Percentiles rank a stretch among this genome's conserved stretches.
Evolutionary conservation across 75 land plant species (phyloP).

Genomic region (Isoetes taiwanensis): DNA sequence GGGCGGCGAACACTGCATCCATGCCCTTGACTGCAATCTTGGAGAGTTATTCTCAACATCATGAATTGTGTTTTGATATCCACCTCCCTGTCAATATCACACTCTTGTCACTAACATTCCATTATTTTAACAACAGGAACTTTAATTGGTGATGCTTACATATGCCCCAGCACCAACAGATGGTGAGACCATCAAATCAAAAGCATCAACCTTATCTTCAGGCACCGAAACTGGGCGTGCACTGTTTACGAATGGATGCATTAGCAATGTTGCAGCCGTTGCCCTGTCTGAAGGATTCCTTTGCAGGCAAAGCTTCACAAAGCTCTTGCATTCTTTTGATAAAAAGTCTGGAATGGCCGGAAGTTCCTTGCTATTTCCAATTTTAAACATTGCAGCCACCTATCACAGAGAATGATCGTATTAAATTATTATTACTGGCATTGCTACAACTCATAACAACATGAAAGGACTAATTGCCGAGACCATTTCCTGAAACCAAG

Average conservation of each 20-base stretch:
- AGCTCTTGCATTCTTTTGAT: slow-evolving; percentile 55
- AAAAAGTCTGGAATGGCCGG: slow-evolving; percentile 76
- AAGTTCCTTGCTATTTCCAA: slow-evolving; percentile 79
- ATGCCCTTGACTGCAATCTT: background rate
- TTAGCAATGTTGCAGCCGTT: slow-evolving; percentile 53
- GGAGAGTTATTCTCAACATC: slow-evolving; percentile 7
- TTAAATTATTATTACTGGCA: too few species aligned
- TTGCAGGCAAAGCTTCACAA: slow-evolving; percentile 61
- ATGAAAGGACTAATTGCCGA: too few species aligned
- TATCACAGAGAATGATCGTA: slow-evolving; percentile 12
- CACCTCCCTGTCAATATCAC: background rate
- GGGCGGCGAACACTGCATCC: slow-evolving; percentile 12
- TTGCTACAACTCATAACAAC: too few species aligned
- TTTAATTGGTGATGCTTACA: slow-evolving; percentile 14
- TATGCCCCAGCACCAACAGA: slow-evolving; percentile 21
- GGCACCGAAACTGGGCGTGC: slow-evolving; percentile 24
- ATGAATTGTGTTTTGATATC: background rate
- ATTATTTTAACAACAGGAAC: background rate
- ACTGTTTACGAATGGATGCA: slow-evolving; percentile 64
- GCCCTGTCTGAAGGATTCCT: slow-evolving; percentile 65
- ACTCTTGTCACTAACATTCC: background rate
- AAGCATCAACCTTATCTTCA: slow-evolving; percentile 14
- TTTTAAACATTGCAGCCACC: slow-evolving; percentile 94
- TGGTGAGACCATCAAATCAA: slow-evolving; percentile 25
- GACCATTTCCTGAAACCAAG: too few species aligned